These are phyloP conservation scores for Teratosphaeria viscida DNA, from an alignment of 2,329 filamentous ascomycete genomes.

Conservation along the genomic window DNA sequence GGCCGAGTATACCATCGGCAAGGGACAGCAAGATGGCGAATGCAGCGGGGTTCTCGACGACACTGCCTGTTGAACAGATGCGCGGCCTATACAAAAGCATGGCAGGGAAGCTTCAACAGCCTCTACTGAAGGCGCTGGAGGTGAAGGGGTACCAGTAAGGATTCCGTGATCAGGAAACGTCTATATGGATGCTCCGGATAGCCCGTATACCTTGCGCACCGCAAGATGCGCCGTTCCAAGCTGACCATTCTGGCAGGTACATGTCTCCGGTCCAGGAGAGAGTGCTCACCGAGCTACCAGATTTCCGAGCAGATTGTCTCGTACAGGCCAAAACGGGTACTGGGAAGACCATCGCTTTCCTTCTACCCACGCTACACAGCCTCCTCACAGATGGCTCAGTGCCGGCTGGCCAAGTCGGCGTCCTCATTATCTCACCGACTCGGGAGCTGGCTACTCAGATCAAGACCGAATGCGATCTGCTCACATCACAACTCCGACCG, in stretches of 20 bases:
- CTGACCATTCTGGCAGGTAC: background rate
- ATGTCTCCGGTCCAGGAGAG: constrained; percentile 41
- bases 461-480: constrained; percentile 66
- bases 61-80: constrained; percentile 2
- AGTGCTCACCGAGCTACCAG: constrained; percentile 41
- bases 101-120: constrained; percentile 4
- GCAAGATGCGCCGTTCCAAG: background rate
- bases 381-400: constrained; percentile 67
- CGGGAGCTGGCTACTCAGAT: constrained; percentile 54
- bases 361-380: constrained; percentile 79
- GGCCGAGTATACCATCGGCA: background rate
- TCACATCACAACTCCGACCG: constrained; percentile 70
- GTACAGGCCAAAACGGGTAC: constrained; percentile 75
- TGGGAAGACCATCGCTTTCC: constrained; percentile 87
- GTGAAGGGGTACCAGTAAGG: constrained; percentile 12
- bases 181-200: background rate
- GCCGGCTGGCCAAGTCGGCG: constrained; percentile 66
- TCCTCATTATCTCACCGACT: constrained; percentile 77
- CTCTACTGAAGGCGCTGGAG: constrained; percentile 10
- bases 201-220: background rate
- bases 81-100: constrained; percentile 11
- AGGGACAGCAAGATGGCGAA: background rate
- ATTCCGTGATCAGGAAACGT: background rate
- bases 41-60: constrained; percentile 2
- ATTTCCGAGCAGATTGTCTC: constrained; percentile 41